Evolutionary conservation across 176 grass and related monocot species (phyloP), one percentile per base, ranked within the genome.

Genomic region (Oryza australiensis): DNA sequence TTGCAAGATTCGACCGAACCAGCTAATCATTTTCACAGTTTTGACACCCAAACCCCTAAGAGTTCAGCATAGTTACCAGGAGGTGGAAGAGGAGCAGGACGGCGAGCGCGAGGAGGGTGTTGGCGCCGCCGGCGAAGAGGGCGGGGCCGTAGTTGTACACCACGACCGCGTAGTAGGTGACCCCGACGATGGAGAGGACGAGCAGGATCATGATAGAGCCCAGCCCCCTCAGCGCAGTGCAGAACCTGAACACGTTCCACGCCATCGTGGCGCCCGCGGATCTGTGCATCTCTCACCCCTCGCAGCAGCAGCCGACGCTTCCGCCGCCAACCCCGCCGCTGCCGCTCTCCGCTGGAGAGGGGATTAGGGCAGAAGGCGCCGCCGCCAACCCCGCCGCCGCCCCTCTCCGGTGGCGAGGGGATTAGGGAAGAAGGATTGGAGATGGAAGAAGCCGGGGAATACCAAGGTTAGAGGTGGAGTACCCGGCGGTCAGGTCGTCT

Each of bases 231-330:
- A 98, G 85, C 34, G 95, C 92, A 67, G 95, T 98, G 90, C 95
- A 98, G 88, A 98, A 98, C 72, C 90, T 87, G 88, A 94, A 98
- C 12, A 93, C 92, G 88, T 94, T 94, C 95, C 95, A 94, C 72
- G 95, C 92, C 92, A 98, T 94, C 57, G 88, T 68, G 60, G 85
- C 86, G 29, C 88, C 95, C 43, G 90, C 90, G 62, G 95, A 93
- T 89, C 95, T 94, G 72, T 92, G 82, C 95, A 98, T 98, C 72
- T 59, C 73, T 66, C 34, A 34, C 33, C 33, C 34, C 6, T 35
- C 49, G 28, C 29, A 57, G 32, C 10, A 4, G 24, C 72, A 20
- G n/a, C 62, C 75, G 22, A 4, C 33, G 28, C 11, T 40, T 18
- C 62, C 18, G 64, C 80, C 10, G 14, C 46, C 43, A 46, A 46